Conservation (phyloP, 495 filamentous ascomycete species). For the Xylaria flabelliformis region DNA sequence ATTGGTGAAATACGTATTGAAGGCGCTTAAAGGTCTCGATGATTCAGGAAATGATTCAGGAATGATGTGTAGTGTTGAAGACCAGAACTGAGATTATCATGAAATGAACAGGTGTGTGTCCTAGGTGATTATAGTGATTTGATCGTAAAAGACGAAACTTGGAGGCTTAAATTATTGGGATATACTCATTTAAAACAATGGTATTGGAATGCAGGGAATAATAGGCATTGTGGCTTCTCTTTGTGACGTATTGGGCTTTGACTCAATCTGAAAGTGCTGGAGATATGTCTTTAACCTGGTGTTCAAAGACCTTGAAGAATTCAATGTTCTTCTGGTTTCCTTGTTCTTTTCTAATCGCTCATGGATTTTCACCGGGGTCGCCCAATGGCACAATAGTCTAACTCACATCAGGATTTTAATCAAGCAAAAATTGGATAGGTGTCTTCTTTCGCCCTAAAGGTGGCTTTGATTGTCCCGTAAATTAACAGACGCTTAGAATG, state of each 20-base stretch:
- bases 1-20: not conserved
- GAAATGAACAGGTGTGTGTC: not conserved
- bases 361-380: not conserved
- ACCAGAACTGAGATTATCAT: not conserved
- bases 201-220: not conserved
- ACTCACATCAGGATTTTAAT: not conserved
- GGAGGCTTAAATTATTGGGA: not conserved
- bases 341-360: not conserved
- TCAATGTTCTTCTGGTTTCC: not conserved
- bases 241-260: not conserved
- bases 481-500: not conserved
- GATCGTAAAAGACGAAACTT: not conserved
- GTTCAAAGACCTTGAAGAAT: not conserved
- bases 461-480: not conserved
- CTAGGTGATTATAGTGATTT: not conserved
- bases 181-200: not conserved
- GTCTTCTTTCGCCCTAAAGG: not conserved
- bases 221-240: slow-evolving; percentile 4
- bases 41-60: not conserved
- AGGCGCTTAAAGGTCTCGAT: not conserved
- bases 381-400: not conserved
- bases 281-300: not conserved
- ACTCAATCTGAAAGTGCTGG: not conserved
- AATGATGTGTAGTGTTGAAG: not conserved
- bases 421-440: not conserved